Evolutionary conservation across 2,329 filamentous ascomycete species (phyloP), one percentile per base, ranked within the genome.

Genomic region (Sarocladium kiliense): DNA sequence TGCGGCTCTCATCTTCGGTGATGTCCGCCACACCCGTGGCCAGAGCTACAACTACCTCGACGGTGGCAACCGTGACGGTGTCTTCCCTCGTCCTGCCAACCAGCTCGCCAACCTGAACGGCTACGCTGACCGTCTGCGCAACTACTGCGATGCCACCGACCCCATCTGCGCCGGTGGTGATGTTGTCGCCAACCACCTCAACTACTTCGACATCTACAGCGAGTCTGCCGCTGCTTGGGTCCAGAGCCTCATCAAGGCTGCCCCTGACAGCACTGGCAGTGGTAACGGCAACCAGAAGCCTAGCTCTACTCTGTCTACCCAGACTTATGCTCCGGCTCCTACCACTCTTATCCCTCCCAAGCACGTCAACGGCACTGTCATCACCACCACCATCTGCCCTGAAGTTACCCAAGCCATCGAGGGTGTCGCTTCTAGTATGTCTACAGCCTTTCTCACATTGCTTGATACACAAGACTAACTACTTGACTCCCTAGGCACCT

Each of bases 121-220:
- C 36, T 71, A 65, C 30, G 55, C 60, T 12, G 53, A 55, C 27
- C 55, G 64, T 9, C 54, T 68, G 7, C 68, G 65, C 50, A 65
- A 65, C 14, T 74, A 71, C 62, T 74, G 72, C 56, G 62, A 64
- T 30, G 57, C 59, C 2, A 66, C 66, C 10, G 73, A 74, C 54
- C 70, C 72, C 2, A 67, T 73, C 55, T 75, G 73, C 58, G 72
- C 71, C 12, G 63, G 63, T 16, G 71, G 69, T 7, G 58, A 68
- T 23, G 62, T 60, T 2, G 62, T 65, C 2, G 64, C 63, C 9
- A 63, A 63, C 9, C 71, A 74, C 54, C 62, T 68, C 10, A 70
- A 70, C 59, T 74, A 74, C 55, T 72, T 72, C 56, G 63, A 70
- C 25, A 39, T 69, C 18, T 68, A 63, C 57, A 62, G 58, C 32